A percentile compares a stretch with the other conserved stretches of the same genome.
Evolutionary conservation across 768 basidiomycete genomes (phyloP).

Genomic region (Pisolithus tinctorius): DNA sequence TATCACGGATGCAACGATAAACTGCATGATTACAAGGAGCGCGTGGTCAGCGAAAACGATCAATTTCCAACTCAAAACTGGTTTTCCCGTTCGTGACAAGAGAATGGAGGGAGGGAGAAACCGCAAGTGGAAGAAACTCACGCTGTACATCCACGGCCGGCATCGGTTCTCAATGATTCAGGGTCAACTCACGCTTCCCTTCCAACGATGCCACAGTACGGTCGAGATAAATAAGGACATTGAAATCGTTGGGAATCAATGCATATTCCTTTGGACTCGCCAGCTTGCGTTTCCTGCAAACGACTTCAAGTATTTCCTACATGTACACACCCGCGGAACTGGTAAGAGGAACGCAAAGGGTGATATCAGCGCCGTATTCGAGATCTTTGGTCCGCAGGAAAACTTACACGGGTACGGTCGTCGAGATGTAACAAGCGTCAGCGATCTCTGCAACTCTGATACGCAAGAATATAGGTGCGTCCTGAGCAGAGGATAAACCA

Average conservation of each 20-base stretch:
- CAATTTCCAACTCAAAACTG: too few relatives aligned
- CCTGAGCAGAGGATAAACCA: slow-evolving; percentile 64
- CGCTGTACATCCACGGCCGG: too few relatives aligned
- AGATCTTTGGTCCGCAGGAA: too few relatives aligned
- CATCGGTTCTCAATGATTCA: slow-evolving; percentile 38
- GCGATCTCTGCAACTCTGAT: slow-evolving; percentile 76
- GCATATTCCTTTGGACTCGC: slow-evolving; percentile 76
- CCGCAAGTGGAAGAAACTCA: too few relatives aligned
- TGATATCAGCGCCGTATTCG: not conserved
- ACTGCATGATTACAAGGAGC: too few relatives aligned
- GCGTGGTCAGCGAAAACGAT: too few relatives aligned
- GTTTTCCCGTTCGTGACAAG: too few relatives aligned
- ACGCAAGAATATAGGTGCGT: slow-evolving; percentile 78
- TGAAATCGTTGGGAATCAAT: slow-evolving; percentile 52
- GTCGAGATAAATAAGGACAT: slow-evolving; percentile 83
- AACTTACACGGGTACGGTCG: slow-evolving; percentile 85
- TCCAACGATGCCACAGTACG: slow-evolving; percentile 91
- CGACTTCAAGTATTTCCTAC: slow-evolving; percentile 87
- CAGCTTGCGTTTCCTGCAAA: slow-evolving; percentile 65
- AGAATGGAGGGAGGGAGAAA: too few relatives aligned
- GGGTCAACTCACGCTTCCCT: slow-evolving; percentile 74
- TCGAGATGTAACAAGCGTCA: slow-evolving; percentile 79
- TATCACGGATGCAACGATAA: too few relatives aligned
- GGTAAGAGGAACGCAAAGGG: not conserved
- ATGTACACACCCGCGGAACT: slow-evolving; percentile 93